Evolutionary conservation across 2,329 filamentous ascomycete genomes (phyloP), one percentile per base, ranked within the genome.

Genomic region (Thielaviopsis ethacetica): DNA sequence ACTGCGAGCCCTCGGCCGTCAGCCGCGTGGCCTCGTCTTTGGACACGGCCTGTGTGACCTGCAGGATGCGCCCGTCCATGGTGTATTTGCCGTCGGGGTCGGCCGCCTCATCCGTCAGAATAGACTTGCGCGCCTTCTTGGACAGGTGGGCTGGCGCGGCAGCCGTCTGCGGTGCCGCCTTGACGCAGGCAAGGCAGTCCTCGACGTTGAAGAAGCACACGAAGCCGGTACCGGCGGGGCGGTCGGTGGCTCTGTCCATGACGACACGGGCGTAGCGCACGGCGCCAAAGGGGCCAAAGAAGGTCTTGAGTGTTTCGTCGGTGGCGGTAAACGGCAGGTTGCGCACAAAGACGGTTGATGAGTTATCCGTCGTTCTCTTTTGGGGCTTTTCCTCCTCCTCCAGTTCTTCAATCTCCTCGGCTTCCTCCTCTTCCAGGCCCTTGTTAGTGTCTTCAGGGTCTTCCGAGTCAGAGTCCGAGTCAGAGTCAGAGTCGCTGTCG

Each of bases 211-310:
- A 85, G 72, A 98, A 98, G 72, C 89, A 95, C 30, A 97, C 91
- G 67, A 98, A 98, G 3, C 86, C 93, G 34, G 91, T 97, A 26
- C 93, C 93, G 54, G 87, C 88, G 1, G 93, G 88, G 56, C 88
- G 84, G 65, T 91, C 90, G 0, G 89, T 95, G 24, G 83, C 81
- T 53, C 79, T 84, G 68, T 98, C 91, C 68, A 94, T 80, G 44
- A 98, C 94, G 10, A 96, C 84, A 63, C 94, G 81, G 5, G 91
- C 93, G 69, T 97, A 98, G 44, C 91, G 82, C 47, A 96, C 76
- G n/a, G 79, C 79, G 26, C 93, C 94, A 66, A 98, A 97, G 66
- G 85, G 77, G n/a, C 76, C 75, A 67, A 98, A 98, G 69, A 96
- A 91, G 56, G 84, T 78, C 67, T 91, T 86, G 52, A 98, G 80